These are phyloP conservation scores for Cryptococcus floricola DNA, from an alignment of 1,284 basidiomycete species.

Conservation along the genomic window DNA sequence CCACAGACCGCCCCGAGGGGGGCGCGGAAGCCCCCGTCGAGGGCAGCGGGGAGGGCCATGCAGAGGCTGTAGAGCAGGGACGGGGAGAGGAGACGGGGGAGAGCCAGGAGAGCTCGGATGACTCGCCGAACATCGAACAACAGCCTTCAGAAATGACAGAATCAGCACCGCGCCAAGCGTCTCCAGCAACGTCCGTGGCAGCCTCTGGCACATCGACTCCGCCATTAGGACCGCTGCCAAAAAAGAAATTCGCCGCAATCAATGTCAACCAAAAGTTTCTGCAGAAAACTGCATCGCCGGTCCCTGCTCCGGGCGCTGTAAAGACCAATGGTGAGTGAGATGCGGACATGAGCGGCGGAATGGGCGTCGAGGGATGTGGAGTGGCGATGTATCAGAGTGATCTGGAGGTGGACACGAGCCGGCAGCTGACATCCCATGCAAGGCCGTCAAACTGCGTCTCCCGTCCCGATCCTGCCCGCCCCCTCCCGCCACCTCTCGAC, in stretches of 20 bases:
- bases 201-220: conserved; percentile 36
- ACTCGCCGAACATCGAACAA: no score
- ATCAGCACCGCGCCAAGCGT: background rate
- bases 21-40: no score
- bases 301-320: conserved; percentile 18
- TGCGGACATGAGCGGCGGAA: background rate
- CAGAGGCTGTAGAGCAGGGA: no score
- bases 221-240: conserved; percentile 49
- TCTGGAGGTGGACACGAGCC: no score
- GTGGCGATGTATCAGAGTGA: no score
- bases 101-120: no score
- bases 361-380: no score
- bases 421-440: no score
- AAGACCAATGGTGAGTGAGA: conserved; percentile 27
- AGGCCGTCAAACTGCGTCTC: conserved; percentile 19
- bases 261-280: conserved; percentile 93
- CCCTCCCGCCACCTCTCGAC: conserved; percentile 75
- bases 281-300: conserved; percentile 62
- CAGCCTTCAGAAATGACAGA: background rate
- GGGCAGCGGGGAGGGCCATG: no score
- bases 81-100: no score
- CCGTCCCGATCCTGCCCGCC: conserved; percentile 50
- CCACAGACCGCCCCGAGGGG: no score
- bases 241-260: conserved; percentile 73
- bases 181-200: background rate